Conservation (phyloP, 2,329 filamentous ascomycete species). For the Nigrospora sphaerica region DNA sequence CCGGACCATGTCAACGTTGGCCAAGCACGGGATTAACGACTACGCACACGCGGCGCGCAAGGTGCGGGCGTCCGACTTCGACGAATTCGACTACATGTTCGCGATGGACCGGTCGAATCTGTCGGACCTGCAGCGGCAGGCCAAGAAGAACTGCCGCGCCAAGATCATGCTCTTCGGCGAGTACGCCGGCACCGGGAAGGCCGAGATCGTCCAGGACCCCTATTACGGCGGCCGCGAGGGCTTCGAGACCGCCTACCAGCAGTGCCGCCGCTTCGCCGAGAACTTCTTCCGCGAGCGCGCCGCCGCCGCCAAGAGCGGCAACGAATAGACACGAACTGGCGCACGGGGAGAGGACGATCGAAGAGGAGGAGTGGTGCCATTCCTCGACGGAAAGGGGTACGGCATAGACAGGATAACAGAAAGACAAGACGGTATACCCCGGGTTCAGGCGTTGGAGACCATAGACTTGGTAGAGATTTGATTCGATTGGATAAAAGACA, state of each 20-base stretch:
- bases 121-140: slow-evolving; percentile 55
- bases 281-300: slow-evolving; percentile 58
- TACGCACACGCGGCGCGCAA: slow-evolving; percentile 75
- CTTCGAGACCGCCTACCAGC: slow-evolving; percentile 81
- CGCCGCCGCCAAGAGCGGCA: no score
- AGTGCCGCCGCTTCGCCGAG: slow-evolving; percentile 68
- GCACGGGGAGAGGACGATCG: no score
- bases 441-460: no score
- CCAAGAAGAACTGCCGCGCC: slow-evolving; percentile 48
- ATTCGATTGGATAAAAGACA: no score
- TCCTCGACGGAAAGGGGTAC: no score
- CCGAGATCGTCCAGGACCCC: slow-evolving; percentile 76
- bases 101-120: slow-evolving; percentile 90
- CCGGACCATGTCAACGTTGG: slow-evolving; percentile 75
- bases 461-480: no score
- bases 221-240: slow-evolving; percentile 85
- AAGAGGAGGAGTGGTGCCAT: no score
- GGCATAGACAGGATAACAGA: no score
- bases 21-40: slow-evolving; percentile 64
- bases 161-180: slow-evolving; percentile 81
- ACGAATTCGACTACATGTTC: slow-evolving; percentile 84
- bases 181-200: slow-evolving; percentile 57
- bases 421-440: no score
- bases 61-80: slow-evolving; percentile 67
- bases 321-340: no score